phyloP scores from a whole-genome alignment of 2,329 filamentous ascomycete species.

The Cladophialophora bantiana region DNA sequence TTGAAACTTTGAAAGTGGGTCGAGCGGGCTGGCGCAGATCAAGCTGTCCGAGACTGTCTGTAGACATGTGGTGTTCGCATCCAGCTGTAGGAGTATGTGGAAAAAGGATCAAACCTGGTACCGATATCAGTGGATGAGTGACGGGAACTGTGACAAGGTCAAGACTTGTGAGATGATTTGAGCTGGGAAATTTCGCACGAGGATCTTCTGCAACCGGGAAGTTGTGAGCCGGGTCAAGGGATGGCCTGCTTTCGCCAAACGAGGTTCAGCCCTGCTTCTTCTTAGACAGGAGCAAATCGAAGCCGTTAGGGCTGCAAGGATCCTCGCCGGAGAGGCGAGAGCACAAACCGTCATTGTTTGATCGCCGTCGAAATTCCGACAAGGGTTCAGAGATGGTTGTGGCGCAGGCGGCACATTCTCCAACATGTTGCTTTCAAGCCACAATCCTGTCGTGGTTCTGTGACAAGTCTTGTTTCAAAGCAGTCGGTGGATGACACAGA shows the following conservation, averaged over 20 bases:
- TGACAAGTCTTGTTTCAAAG: constrained; percentile 15
- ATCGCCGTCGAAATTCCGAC: constrained; percentile 10
- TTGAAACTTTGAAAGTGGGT: neutral
- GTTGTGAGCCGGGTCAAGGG: constrained; percentile 5
- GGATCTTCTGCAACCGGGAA: constrained; percentile 18
- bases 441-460: neutral
- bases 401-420: constrained; percentile 15
- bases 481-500: neutral
- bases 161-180: neutral
- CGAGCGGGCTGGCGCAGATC: neutral
- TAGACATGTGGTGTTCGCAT: neutral
- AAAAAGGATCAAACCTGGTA: neutral
- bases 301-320: neutral
- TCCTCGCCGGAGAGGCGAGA: neutral
- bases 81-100: neutral
- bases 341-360: constrained; percentile 17
- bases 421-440: constrained; percentile 13
- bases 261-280: constrained; percentile 25
- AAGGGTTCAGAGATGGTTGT: constrained; percentile 6
- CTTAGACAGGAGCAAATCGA: constrained; percentile 11
- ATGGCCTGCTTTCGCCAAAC: neutral
- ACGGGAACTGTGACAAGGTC: neutral
- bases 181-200: neutral
- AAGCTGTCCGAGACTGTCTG: neutral
- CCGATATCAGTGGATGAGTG: neutral